A percentile compares a stretch with the other conserved stretches of the same genome.
Conservation (phyloP, 495 filamentous ascomycete genomes). For the Aspergillus ostianus region DNA sequence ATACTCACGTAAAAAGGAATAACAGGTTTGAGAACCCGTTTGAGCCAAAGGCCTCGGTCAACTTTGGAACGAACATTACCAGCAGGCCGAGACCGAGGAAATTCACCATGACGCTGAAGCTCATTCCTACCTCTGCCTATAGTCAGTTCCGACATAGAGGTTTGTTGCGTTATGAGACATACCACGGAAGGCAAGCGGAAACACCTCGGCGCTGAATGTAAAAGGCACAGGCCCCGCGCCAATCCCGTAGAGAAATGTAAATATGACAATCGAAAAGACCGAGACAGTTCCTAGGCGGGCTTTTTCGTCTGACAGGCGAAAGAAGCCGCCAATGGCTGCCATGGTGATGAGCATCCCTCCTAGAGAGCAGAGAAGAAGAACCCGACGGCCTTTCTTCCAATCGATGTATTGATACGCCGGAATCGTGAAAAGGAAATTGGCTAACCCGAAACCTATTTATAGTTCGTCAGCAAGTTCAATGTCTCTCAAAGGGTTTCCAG, state of each 20-base stretch:
- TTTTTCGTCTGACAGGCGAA: conserved; percentile 9
- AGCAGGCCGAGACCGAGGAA: conserved; percentile 40
- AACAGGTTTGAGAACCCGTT: conserved; percentile 18
- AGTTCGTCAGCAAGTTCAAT: conserved; percentile 3
- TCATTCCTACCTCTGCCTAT: conserved; percentile 60
- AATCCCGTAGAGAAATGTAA: conserved; percentile 22
- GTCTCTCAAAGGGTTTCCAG: no score
- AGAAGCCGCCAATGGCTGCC: conserved; percentile 17
- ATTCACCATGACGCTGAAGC: conserved; percentile 64
- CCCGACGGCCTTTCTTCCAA: conserved; percentile 21
- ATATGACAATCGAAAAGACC: conserved; percentile 17
- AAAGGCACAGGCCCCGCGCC: conserved; percentile 26
- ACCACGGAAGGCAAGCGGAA: conserved; percentile 65
- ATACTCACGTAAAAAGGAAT: conserved; percentile 20
- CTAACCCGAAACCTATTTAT: conserved; percentile 20
- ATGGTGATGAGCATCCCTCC: conserved; percentile 23
- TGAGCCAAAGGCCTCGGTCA: conserved; percentile 12
- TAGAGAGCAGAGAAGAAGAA: conserved; percentile 28
- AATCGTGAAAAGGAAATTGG: conserved; percentile 31
- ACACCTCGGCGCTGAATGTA: conserved; percentile 59
- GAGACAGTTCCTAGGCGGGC: conserved; percentile 14
- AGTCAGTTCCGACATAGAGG: background rate
- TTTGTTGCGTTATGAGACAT: background rate
- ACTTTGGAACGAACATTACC: conserved; percentile 25
- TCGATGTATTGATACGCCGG: conserved; percentile 28